These are phyloP conservation scores for Emmonsia crescens DNA, from an alignment of 2,329 filamentous ascomycete genomes.

Conservation along the genomic window DNA sequence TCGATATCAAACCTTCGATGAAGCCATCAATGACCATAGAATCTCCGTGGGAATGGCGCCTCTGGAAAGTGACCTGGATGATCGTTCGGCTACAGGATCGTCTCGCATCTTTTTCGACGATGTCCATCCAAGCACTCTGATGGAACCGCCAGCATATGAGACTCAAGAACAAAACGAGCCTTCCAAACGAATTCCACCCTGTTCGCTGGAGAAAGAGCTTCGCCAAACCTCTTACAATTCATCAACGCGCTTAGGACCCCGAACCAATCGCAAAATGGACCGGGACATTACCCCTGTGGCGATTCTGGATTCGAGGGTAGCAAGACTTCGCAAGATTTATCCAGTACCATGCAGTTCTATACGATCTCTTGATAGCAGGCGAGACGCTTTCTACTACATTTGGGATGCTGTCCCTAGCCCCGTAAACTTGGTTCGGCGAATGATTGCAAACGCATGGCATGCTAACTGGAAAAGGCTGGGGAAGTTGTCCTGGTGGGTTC, in stretches of 20 bases:
- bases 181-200: neutral
- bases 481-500: constrained; percentile 27
- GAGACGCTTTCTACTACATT: constrained; percentile 2
- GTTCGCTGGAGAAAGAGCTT: neutral
- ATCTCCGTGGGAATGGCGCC: neutral
- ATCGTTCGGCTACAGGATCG: neutral
- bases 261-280: neutral
- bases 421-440: constrained; percentile 18
- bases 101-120: neutral
- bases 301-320: neutral
- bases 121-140: neutral
- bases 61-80: neutral
- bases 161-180: neutral
- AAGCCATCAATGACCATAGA: constrained; percentile 12
- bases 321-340: neutral
- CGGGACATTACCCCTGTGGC: neutral
- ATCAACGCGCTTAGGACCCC: neutral
- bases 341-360: neutral
- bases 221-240: neutral
- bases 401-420: constrained; percentile 3
- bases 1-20: constrained; percentile 19
- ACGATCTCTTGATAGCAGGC: neutral
- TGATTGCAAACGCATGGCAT: constrained; percentile 26
- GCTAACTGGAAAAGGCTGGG: constrained; percentile 22
- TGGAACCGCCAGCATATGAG: neutral